These are phyloP conservation scores for Alternaria longipes DNA, from an alignment of 2,329 filamentous ascomycete genomes.

Conservation along the genomic window DNA sequence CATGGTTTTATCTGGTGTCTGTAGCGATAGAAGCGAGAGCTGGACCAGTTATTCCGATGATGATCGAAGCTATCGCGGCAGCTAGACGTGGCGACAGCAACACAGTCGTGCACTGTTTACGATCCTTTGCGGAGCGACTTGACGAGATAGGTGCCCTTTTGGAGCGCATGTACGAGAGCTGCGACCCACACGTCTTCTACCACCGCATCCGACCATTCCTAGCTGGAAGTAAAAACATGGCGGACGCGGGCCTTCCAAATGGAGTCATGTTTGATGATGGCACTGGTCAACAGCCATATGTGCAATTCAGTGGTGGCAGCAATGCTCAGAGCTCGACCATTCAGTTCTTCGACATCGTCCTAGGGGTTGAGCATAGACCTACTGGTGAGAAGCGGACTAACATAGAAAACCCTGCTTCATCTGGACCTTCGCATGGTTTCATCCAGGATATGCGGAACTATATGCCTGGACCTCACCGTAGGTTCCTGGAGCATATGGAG, in stretches of 20 bases:
- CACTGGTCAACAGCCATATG: slow-evolving; percentile 71
- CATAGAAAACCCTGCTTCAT: slow-evolving; percentile 52
- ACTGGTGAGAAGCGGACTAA: slow-evolving; percentile 74
- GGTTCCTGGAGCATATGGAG: slow-evolving; percentile 84
- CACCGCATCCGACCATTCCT: slow-evolving; percentile 95
- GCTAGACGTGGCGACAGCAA: slow-evolving; percentile 73
- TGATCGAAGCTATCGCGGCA: slow-evolving; percentile 86
- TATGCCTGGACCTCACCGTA: slow-evolving; percentile 92
- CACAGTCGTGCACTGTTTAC: slow-evolving; percentile 80
- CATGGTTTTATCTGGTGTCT: slow-evolving; percentile 97
- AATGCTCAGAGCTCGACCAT: slow-evolving; percentile 97
- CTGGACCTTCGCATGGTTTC: slow-evolving; percentile 79
- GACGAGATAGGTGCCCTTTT: slow-evolving; percentile 84
- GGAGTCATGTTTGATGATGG: slow-evolving; percentile 90
- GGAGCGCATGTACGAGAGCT: slow-evolving; percentile 92
- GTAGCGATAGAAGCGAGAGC: slow-evolving; percentile 95
- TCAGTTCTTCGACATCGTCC: slow-evolving; percentile 93
- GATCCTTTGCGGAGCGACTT: slow-evolving; percentile 82
- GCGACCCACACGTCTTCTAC: slow-evolving; percentile 94
- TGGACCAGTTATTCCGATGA: slow-evolving; percentile 84
- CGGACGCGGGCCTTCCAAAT: slow-evolving; percentile 85
- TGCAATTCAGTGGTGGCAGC: slow-evolving; percentile 90
- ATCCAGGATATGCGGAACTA: slow-evolving; percentile 96
- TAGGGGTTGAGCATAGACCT: slow-evolving; percentile 88
- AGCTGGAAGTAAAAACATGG: slow-evolving; percentile 97